Evolutionary conservation across 1,284 basidiomycete species (phyloP).

Genomic region (Cutaneotrichosporon curvatum): DNA sequence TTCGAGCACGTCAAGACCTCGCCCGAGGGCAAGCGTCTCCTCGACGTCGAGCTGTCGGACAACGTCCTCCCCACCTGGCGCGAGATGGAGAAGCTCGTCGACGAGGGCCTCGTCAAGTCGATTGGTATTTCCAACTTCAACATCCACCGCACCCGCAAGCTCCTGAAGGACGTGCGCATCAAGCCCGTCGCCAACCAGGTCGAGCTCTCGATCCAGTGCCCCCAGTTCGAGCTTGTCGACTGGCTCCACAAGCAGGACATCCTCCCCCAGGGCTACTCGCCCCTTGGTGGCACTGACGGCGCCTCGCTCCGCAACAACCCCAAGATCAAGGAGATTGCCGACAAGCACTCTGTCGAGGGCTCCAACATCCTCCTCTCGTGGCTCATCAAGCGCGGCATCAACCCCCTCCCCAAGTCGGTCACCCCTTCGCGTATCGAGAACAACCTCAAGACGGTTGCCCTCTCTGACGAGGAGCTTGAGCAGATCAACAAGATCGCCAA

Average conservation of each 20-base stretch:
- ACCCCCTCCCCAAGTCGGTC: slow-evolving; percentile 48
- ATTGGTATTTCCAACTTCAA: slow-evolving; percentile 66
- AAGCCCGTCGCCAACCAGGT: slow-evolving; percentile 64
- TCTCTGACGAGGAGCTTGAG: slow-evolving; percentile 38
- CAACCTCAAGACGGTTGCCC: slow-evolving; percentile 41
- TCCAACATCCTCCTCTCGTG: slow-evolving; percentile 73
- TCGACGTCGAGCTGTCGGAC: slow-evolving; percentile 60
- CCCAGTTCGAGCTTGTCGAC: slow-evolving; percentile 70
- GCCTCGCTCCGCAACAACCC: slow-evolving; percentile 60
- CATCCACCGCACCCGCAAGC: slow-evolving; percentile 62
- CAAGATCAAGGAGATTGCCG: slow-evolving; percentile 57
- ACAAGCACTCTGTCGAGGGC: slow-evolving; percentile 61
- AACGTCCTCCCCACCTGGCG: slow-evolving; percentile 62
- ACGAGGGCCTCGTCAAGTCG: slow-evolving; percentile 52
- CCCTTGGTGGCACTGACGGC: slow-evolving; percentile 61
- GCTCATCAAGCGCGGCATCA: slow-evolving; percentile 68
- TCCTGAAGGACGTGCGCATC: slow-evolving; percentile 53
- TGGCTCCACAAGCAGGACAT: slow-evolving; percentile 56
- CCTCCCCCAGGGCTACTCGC: slow-evolving; percentile 70
- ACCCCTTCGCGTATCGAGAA: slow-evolving; percentile 44
- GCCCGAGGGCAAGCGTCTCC: slow-evolving; percentile 47
- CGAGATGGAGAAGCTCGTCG: slow-evolving; percentile 53
- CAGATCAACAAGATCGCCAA: slow-evolving; percentile 34
- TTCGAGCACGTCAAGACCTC: slow-evolving; percentile 34
- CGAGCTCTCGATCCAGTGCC: slow-evolving; percentile 73